phyloP scores from a whole-genome alignment of 1,284 basidiomycete genomes.

The Crucibulum parvulum region DNA sequence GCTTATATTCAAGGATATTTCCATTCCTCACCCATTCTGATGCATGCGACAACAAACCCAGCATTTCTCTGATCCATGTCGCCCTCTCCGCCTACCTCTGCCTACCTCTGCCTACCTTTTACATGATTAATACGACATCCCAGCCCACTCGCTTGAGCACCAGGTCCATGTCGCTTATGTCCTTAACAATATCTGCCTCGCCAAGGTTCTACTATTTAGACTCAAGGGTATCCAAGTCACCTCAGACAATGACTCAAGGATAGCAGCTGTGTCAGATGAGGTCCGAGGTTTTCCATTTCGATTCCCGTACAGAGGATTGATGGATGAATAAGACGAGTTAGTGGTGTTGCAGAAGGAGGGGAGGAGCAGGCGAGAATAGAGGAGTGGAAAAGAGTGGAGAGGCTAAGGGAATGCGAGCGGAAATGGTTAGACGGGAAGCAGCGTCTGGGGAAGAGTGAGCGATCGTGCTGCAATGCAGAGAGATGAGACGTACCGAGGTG shows the following conservation, averaged over 20 bases:
- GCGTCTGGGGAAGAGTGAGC: constrained; percentile 48
- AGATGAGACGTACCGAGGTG: too few relatives aligned
- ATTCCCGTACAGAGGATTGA: too few relatives aligned
- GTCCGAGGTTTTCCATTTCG: too few relatives aligned
- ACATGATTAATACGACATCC: constrained; percentile 44
- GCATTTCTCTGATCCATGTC: constrained; percentile 26
- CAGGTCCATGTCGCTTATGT: constrained; percentile 72
- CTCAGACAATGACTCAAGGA: constrained; percentile 64
- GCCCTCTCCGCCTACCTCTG: constrained; percentile 28
- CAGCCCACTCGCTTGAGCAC: constrained; percentile 61
- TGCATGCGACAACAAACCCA: constrained; percentile 13
- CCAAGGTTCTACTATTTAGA: constrained; percentile 60
- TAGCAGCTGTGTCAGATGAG: constrained; percentile 51
- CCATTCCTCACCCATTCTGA: constrained; percentile 19
- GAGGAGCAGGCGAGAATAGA: constrained; percentile 36
- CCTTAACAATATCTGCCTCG: constrained; percentile 66
- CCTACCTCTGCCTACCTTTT: constrained; percentile 31
- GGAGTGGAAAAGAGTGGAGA: constrained; percentile 45
- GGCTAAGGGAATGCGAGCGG: constrained; percentile 51
- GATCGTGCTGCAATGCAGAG: constrained; percentile 13
- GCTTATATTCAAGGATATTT: background rate
- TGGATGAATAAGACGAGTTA: too few relatives aligned
- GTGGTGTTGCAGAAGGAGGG: too few relatives aligned
- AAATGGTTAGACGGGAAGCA: constrained; percentile 59
- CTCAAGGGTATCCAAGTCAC: constrained; percentile 64